phyloP scores from a whole-genome alignment of 1,284 basidiomycete genomes.

The Apiotrichum gamsii region DNA sequence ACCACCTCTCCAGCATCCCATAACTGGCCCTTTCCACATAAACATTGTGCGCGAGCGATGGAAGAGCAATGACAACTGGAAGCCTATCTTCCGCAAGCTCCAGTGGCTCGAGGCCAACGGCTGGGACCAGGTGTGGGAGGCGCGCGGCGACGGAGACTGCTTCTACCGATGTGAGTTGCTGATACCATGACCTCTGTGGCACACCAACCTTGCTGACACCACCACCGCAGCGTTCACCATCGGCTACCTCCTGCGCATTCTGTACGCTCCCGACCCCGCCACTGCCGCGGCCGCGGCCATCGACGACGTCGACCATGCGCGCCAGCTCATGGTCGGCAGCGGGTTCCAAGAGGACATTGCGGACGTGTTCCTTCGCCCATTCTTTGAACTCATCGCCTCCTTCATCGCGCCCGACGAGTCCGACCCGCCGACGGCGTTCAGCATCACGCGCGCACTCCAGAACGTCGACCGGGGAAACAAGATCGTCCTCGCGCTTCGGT shows the following conservation, averaged over 20 bases:
- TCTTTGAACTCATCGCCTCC: conserved; percentile 27
- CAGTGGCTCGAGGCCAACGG: conserved; percentile 57
- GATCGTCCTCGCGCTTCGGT: conserved; percentile 54
- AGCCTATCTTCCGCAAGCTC: conserved; percentile 62
- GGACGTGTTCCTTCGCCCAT: conserved; percentile 43
- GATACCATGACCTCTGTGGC: neutral
- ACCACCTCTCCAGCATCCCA: too few species aligned
- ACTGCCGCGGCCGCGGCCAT: conserved; percentile 54
- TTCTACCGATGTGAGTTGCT: conserved; percentile 63
- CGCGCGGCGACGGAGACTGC: conserved; percentile 68
- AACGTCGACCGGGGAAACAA: conserved; percentile 42
- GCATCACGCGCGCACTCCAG: conserved; percentile 39
- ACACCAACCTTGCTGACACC: neutral
- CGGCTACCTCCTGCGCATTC: conserved; percentile 58
- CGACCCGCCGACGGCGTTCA: conserved; percentile 44
- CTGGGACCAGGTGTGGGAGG: conserved; percentile 59
- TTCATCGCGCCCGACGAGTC: conserved; percentile 29
- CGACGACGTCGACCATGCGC: conserved; percentile 54
- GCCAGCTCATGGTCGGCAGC: conserved; percentile 55
- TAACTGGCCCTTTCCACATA: conserved; percentile 28
- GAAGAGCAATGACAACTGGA: too few species aligned
- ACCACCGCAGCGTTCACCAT: conserved; percentile 61
- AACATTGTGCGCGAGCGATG: too few species aligned
- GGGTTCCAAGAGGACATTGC: conserved; percentile 63
- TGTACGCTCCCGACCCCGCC: conserved; percentile 50